A percentile compares a stretch with the other conserved stretches of the same genome.
Evolutionary conservation across 1,139 yeast species (phyloP).

Genomic region (Pichia terricola): DNA sequence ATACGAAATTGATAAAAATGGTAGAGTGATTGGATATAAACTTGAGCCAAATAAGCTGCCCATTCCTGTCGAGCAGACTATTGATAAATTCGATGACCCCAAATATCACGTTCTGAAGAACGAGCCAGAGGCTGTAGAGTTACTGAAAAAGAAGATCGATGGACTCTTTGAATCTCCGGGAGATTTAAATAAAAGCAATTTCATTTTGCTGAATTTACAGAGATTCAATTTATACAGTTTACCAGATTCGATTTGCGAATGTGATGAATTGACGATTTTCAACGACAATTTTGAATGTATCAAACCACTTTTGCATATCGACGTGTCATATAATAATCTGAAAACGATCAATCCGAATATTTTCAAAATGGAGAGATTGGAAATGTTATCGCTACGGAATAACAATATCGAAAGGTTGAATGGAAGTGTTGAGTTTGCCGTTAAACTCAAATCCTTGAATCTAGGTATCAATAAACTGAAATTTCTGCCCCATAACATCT

Average conservation of each 20-base stretch:
- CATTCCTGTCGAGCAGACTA: conserved; percentile 20
- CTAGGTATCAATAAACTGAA: conserved; percentile 42
- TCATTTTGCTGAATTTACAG: conserved; percentile 32
- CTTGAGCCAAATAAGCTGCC: conserved; percentile 22
- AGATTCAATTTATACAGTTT: conserved; percentile 33
- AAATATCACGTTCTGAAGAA: conserved; percentile 24
- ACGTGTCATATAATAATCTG: conserved; percentile 43
- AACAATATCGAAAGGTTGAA: conserved; percentile 44
- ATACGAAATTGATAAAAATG: conserved; percentile 26
- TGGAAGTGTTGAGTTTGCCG: conserved; percentile 38
- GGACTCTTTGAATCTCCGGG: conserved; percentile 10
- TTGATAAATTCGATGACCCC: conserved; percentile 24
- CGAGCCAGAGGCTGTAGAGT: conserved; percentile 6
- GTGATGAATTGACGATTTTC: conserved; percentile 38
- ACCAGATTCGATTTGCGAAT: conserved; percentile 49
- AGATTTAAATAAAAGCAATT: neutral
- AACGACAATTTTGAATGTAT: conserved; percentile 24
- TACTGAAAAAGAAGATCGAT: conserved; percentile 6
- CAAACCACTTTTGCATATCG: conserved; percentile 35
- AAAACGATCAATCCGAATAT: conserved; percentile 40
- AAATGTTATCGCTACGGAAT: conserved; percentile 45
- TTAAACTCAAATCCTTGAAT: conserved; percentile 38
- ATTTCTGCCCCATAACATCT: conserved; percentile 46
- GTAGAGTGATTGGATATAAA: conserved; percentile 24
- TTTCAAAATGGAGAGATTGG: conserved; percentile 39